Base-by-base conservation (phyloP, 495 filamentous ascomycete genomes). In the Hyaloscypha hepaticicola region DNA sequence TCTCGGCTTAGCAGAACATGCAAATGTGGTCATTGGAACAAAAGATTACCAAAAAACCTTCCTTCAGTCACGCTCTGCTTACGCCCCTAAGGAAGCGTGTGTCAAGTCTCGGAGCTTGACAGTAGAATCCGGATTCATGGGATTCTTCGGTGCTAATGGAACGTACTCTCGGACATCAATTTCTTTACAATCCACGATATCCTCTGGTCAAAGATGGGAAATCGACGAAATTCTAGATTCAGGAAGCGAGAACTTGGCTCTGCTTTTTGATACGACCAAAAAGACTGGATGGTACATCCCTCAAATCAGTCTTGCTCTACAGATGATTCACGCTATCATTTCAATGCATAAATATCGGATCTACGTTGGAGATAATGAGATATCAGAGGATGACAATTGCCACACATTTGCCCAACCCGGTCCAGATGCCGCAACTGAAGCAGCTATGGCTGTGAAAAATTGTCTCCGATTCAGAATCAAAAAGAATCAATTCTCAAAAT, bases 221-320 rank as follows among this genome's bases (percentile, higher is more conserved):
- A 16, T 61, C 21, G 5, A 14, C 19, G 45, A 61, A 14, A 53
- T 33, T 14, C 21, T 61, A 14, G 19, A 12, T 1, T 24, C 25
- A 19, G 45, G 26, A 22, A 31, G 16, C 14, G 22, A 61, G 5
- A 28, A 34, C n/a, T 52, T 33, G 41, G 49, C 31, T 9, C 14
- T 61, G 21, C 45, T 61, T 7, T 61, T 33, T 52, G 59, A 61
- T 29, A 61, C 50, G n/a, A 28, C 25, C 2, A 9, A 14, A 19
- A 31, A 61, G n/a, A 52, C 34, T 5, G 59, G 25, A 5, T 61
- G 45, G 45, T 61, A 22, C 28, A 2, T 61, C 5, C 59, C 59
- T 24, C 16, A 52, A 21, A 38, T 50, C 11, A 53, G 45, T 31
- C 2, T 61, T 1, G 45, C 33, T 4, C 28, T 61, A 22, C 49